Evolutionary conservation across 805 yeast genomes (phyloP), one percentile per base, ranked within the genome.

Genomic region (Candida tibetensis): DNA sequence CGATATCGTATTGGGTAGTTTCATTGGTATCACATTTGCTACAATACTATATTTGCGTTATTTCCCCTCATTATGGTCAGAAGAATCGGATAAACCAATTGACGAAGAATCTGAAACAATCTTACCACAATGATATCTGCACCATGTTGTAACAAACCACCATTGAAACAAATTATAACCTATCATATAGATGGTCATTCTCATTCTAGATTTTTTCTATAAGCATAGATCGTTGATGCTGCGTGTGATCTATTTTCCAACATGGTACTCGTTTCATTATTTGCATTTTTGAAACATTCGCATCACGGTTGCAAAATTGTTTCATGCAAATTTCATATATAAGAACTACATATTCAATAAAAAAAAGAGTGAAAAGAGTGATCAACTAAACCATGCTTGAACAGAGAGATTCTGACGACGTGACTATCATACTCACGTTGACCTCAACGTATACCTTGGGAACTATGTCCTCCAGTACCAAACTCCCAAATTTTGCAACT

Each of bases 1-100:
- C 17, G 70, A 64, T 37, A 49, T 64, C 7, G 15, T 51, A 4
- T 44, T 62, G 35, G 70, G 70, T 2, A 46, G 51, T 15, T 16
- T 35, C 14, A 45, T 64, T 18, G 70, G 70, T 2, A 42, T 47
- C 13, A 23, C 41, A 2, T 36, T 47, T 17, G 57, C 62, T 4
- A 18, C 33, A n/a, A 19, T 40, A n/a, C 3, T 25, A 16, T 44
- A 48, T 34, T 19, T 17, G 4, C 28, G 49, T 9, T 45, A 37
- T 40, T 45, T 41, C 28, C 38, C 38, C n/a, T 28, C 38, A 15
- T 36, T 45, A 14, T 26, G 36, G 29, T 17, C 37, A 6, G 44
- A 40, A 9, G 39, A 36, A 13, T 40, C 47, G 12, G 41, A 28
- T 7, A 35, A 22, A 21, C 41, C 43, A 4, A 5, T 10, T 4